Evolutionary conservation across 805 yeast species (phyloP).

Genomic region (Cephaloascus albidus): DNA sequence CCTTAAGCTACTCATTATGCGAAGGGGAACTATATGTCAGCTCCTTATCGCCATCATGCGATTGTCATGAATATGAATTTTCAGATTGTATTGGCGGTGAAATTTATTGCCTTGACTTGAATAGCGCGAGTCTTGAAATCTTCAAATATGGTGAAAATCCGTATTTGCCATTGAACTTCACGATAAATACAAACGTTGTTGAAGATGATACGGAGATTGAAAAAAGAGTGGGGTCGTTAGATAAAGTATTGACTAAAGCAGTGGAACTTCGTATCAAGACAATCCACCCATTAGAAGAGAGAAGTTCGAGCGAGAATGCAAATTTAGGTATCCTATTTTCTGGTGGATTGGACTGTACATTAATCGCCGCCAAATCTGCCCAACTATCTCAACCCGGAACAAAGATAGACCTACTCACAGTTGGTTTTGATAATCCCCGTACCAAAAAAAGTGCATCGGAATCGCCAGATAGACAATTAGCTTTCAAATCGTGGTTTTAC

Average conservation of each 20-base stretch:
- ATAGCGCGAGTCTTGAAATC: slow-evolving; percentile 1
- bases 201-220: slow-evolving; percentile 6
- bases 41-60: slow-evolving; percentile 14
- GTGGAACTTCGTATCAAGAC: slow-evolving; percentile 45
- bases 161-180: not conserved
- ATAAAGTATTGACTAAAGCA: slow-evolving; percentile 21
- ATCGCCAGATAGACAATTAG: slow-evolving; percentile 84
- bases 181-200: slow-evolving; percentile 6
- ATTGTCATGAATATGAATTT: slow-evolving; percentile 12
- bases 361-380: slow-evolving; percentile 52
- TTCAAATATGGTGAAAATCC: not conserved
- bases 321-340: slow-evolving; percentile 66
- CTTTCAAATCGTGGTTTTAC: slow-evolving; percentile 49
- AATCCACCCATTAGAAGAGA: slow-evolving; percentile 44
- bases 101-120: slow-evolving; percentile 33
- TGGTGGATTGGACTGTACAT: slow-evolving; percentile 92
- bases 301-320: slow-evolving; percentile 16
- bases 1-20: slow-evolving; percentile 40
- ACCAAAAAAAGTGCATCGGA: slow-evolving; percentile 46
- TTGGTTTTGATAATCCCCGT: slow-evolving; percentile 87
- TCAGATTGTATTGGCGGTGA: slow-evolving; percentile 47
- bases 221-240: slow-evolving; percentile 6
- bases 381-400: slow-evolving; percentile 16
- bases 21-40: slow-evolving; percentile 28
- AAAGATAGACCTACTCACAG: slow-evolving; percentile 75